Evolutionary conservation across 2,329 filamentous ascomycete genomes (phyloP), one percentile per base, ranked within the genome.

Genomic region (Colletotrichum eremochloae): DNA sequence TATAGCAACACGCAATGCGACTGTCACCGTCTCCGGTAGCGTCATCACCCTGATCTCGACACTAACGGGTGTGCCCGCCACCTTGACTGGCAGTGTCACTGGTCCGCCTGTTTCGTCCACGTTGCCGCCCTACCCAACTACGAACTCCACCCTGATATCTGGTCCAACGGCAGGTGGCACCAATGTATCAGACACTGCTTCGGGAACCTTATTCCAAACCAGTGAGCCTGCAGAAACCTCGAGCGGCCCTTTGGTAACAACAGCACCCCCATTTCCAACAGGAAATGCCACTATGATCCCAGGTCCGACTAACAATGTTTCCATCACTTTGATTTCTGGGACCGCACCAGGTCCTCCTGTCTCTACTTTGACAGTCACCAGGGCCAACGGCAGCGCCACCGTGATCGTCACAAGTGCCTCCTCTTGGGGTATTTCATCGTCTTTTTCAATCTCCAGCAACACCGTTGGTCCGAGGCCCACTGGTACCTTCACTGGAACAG

Each of bases 61-160:
- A 40, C 6, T 58, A 0, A 29, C 62, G 3, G 36, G 67, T 46
- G 3, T 58, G 14, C 56, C 36, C 14, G 12, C 33, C 42, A 29
- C 11, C 24, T 57, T 48, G 29, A 44, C 33, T 0, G n/a, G 40
- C 8, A 29, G 52, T 42, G 18, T 50, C n/a, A 14, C 65, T 0
- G 24, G 44, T 12, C 38, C 38, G 15, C 36, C 46, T 18, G 1
- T 11, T 36, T 55, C 46, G 5, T 5, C 3, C n/a, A 31, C 1
- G n/a, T 8, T 52, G 15, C 46, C 70, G 11, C 66, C 69, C 3
- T 72, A 70, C 5, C 69, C 69, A 18, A 53, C 53, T 14, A 29
- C 14, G 1, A 72, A 72, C 38, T 72, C 44, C 9, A 72, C 70
- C 3, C 12, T 24, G 36, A n/a, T 44, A 8, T 5, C 40, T 5